phyloP scores from a whole-genome alignment of 805 yeast genomes.

The Metschnikowia lachancei region DNA sequence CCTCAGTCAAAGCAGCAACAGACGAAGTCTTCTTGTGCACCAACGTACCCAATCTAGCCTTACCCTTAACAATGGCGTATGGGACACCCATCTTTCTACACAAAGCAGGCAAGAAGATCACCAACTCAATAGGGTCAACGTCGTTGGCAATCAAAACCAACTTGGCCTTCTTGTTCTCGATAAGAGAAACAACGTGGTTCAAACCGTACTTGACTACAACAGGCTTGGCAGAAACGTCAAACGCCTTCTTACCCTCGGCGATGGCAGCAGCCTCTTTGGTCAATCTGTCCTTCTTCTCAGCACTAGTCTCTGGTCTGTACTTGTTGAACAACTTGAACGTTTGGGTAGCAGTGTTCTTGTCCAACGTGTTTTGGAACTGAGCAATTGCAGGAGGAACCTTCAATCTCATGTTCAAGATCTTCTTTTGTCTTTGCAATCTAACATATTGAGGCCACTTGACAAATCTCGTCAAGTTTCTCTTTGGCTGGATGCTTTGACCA shows the following conservation, averaged over 20 bases:
- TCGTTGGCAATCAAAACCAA: constrained; percentile 97
- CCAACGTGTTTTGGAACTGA: constrained; percentile 93
- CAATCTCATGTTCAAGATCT: constrained; percentile 90
- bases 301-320: constrained; percentile 97
- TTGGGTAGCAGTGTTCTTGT: constrained; percentile 98
- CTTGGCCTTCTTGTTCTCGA: constrained; percentile 98
- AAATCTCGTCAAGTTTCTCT: constrained; percentile 92
- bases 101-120: constrained; percentile 95
- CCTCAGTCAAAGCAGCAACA: constrained; percentile 48
- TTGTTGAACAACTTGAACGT: constrained; percentile 96
- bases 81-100: constrained; percentile 99
- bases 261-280: constrained; percentile 98
- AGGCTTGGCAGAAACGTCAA: constrained; percentile 96
- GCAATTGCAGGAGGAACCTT: constrained; percentile 99
- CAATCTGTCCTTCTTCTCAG: constrained; percentile 98
- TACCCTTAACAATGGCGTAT: constrained; percentile 96
- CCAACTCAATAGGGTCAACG: constrained; percentile 98
- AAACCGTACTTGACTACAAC: constrained; percentile 96
- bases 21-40: constrained; percentile 64
- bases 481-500: constrained; percentile 95
- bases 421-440: constrained; percentile 98
- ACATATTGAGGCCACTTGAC: constrained; percentile 99
- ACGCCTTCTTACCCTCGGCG: constrained; percentile 96
- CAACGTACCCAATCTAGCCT: constrained; percentile 96
- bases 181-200: constrained; percentile 95